Base-by-base conservation (phyloP, 345 rosid genomes). In the Limnanthes douglasii region DNA sequence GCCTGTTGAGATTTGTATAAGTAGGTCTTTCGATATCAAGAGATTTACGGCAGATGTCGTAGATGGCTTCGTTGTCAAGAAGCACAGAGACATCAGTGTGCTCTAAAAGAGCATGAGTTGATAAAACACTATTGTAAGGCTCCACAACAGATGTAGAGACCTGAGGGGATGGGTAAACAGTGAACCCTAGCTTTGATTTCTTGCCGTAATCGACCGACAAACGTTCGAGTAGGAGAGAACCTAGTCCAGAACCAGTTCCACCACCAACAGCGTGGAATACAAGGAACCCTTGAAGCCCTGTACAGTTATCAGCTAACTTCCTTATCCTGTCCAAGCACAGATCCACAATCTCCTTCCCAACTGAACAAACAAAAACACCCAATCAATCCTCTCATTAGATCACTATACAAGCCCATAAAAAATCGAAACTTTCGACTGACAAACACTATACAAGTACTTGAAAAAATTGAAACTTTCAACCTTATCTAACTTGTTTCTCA, bases 141-240 rank as follows among this genome's bases (percentile, higher is more conserved):
- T 81, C 94, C 19, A 81, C 94, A 35, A 81, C 81, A 5, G 84
- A 78, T 18, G 86, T 81, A 29, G 94, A 81, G 48, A 76, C 94
- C 48, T 57, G 57, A 25, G 69, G 64, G 12, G 69, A 63, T 13
- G 64, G 69, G 33, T 57, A 62, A 15, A 62, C 59, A 13, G 64
- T 62, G 50, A 62, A 62, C 1, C 66, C 66, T 9, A 61, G 66
- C 21, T 54, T 54, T 10, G 56, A 54, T 19, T 60, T 60, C 44
- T 62, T 52, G 22, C 63, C 59, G 18, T 56, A 62, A 21, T 62
- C 68, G 4, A 62, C 68, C 12, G 64, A 62, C 3, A 62, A 45
- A 39, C 68, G 45, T 44, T 62, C 60, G 4, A 62, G 56, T 4
- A 57, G 53, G 27, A 62, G 42, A 34, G 68, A 62, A 1, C 68